These are phyloP conservation scores for Vitis hybrid DNA, from an alignment of 177 flowering plant genomes.

Conservation along the genomic window DNA sequence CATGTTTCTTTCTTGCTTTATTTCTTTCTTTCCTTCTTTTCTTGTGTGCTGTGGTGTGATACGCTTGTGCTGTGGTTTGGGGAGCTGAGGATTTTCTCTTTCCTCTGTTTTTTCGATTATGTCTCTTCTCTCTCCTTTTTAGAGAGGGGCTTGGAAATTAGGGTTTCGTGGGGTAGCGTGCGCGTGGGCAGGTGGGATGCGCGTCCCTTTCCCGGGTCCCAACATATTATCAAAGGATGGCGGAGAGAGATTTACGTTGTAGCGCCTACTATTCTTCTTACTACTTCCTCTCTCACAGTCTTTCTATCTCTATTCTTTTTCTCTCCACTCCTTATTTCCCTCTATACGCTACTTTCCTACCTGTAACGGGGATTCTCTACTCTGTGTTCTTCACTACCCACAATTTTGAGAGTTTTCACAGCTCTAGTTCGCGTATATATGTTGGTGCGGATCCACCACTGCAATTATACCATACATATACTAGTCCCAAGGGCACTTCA, in stretches of 20 bases:
- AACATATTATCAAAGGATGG: constrained; percentile 13
- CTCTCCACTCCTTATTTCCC: too few relatives aligned
- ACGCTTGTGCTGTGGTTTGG: constrained; percentile 1
- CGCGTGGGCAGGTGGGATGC: constrained; percentile 60
- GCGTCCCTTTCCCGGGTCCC: constrained; percentile 51
- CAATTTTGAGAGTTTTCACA: too few relatives aligned
- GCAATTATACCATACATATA: too few relatives aligned
- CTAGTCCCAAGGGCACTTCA: too few relatives aligned
- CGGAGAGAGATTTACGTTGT: neutral
- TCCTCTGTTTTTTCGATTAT: neutral
- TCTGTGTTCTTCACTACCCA: too few relatives aligned
- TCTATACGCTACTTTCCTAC: too few relatives aligned
- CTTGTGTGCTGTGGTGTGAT: neutral
- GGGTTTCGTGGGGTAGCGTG: constrained; percentile 60
- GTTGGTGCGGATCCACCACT: too few relatives aligned
- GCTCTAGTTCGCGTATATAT: too few relatives aligned
- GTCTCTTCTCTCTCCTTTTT: constrained; percentile 7
- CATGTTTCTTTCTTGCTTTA: neutral
- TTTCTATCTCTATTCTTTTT: constrained; percentile 12
- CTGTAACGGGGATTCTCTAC: too few relatives aligned
- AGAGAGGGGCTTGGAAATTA: constrained; percentile 33
- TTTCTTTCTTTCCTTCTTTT: neutral
- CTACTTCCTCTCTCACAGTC: constrained; percentile 22
- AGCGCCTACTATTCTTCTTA: neutral
- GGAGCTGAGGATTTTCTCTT: neutral